These are phyloP conservation scores for Thraustochytrium striatum DNA, from an alignment of 352 stramenopile genomes.

Conservation along the genomic window DNA sequence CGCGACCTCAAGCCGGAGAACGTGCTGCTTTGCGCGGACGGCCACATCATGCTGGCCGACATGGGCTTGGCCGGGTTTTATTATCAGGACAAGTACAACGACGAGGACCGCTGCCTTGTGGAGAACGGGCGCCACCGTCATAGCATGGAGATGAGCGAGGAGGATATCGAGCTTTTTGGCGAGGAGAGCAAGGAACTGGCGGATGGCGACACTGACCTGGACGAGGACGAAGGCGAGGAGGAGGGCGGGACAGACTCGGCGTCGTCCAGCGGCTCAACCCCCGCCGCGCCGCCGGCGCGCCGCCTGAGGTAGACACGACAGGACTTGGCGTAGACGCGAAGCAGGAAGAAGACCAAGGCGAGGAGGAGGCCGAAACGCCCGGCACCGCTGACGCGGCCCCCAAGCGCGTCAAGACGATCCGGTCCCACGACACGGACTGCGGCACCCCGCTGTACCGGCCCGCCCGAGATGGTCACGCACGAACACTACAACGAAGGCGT, in stretches of 20 bases:
- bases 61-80: slow-evolving; percentile 72
- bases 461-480: slow-evolving; percentile 38
- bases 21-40: slow-evolving; percentile 57
- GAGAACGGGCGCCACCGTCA: slow-evolving; percentile 79
- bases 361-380: not conserved
- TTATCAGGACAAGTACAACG: slow-evolving; percentile 73
- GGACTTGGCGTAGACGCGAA: not conserved
- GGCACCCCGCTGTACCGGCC: slow-evolving; percentile 32
- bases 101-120: slow-evolving; percentile 78
- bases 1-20: slow-evolving; percentile 59
- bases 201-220: slow-evolving; percentile 55
- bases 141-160: slow-evolving; percentile 75
- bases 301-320: too few relatives aligned
- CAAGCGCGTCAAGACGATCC: slow-evolving; percentile 33
- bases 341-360: slow-evolving; percentile 13
- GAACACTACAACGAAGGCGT: slow-evolving; percentile 65
- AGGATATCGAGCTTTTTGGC: slow-evolving; percentile 69
- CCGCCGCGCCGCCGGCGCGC: too few relatives aligned
- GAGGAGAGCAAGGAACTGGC: too few relatives aligned
- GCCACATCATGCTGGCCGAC: slow-evolving; percentile 60
- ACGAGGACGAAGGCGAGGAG: not conserved
- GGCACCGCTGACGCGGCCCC: not conserved
- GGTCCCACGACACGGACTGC: slow-evolving; percentile 43
- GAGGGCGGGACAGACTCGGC: not conserved
- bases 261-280: not conserved